Percentiles rank a stretch among this genome's conserved stretches.
These are phyloP conservation scores for Pseudogymnoascus sp. DNA, from an alignment of 2,329 filamentous ascomycete species.

Conservation along the genomic window DNA sequence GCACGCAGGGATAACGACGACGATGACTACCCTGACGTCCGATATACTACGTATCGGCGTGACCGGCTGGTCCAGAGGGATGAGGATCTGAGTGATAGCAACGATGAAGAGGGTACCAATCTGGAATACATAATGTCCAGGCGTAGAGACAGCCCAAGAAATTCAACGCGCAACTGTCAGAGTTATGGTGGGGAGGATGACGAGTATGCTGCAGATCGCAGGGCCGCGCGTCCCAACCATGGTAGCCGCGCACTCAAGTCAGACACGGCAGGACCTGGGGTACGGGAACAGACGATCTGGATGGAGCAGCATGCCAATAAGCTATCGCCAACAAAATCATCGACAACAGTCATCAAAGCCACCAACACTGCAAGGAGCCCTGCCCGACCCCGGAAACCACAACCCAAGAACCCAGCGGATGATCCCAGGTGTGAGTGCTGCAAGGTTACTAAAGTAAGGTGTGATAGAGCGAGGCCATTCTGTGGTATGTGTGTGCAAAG, in stretches of 20 bases:
- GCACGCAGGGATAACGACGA: constrained; percentile 65
- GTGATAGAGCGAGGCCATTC: not conserved
- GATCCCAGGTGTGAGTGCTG: constrained; percentile 3
- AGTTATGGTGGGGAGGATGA: not conserved
- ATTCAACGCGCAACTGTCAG: not conserved
- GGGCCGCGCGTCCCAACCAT: not conserved
- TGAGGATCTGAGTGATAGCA: constrained; percentile 78
- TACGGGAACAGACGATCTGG: not conserved
- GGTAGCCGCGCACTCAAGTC: not conserved
- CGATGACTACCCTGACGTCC: constrained; percentile 75
- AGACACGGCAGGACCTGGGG: not conserved
- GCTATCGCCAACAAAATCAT: not conserved
- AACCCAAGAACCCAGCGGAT: not conserved
- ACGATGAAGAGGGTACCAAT: constrained; percentile 69
- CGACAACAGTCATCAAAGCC: not conserved
- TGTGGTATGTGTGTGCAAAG: not conserved
- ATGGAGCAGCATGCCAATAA: not conserved
- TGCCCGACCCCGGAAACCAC: not conserved
- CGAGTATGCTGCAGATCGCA: not conserved
- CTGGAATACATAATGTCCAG: constrained; percentile 28
- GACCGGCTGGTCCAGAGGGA: constrained; percentile 70
- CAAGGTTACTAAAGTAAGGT: not conserved
- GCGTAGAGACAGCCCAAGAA: not conserved
- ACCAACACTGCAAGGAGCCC: not conserved
- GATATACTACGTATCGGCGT: constrained; percentile 72